Evolutionary conservation across 1,139 yeast species (phyloP), one percentile per base, ranked within the genome.

Genomic region (Wickerhamomyces sp.): DNA sequence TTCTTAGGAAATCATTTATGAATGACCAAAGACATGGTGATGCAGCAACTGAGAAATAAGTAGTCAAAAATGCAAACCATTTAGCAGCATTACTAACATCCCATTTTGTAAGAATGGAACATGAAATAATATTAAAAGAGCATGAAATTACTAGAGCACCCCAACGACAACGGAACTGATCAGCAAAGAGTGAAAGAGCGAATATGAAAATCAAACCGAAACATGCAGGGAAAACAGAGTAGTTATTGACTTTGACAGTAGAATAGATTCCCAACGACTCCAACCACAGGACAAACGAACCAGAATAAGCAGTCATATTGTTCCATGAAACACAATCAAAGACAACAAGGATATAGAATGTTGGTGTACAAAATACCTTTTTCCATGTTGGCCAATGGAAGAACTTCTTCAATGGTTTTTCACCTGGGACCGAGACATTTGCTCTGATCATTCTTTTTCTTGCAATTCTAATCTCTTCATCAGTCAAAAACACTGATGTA

Each of bases 271-370:
- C 45, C 31, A 62, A 56, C 4, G 66, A 55, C 39, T 62, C 58
- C 41, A 67, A 53, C 70, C 69, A 66, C 14, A 67, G 47, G 9
- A 64, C 55, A 47, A 60, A 65, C 5, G 41, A 39, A 10, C 67
- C 68, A 44, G 43, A 36, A 9, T 71, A 63, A 4, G 68, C 55
- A 15, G 71, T 67, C 46, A 62, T 63, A 58, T 75, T 75, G 58
- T 77, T 78, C 81, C 82, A 79, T 55, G 79, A 76, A 58, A 78
- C 69, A 38, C 74, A 65, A 53, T 74, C 69, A 76, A 77, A 73
- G 38, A 71, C 58, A 6, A 68, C 54, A 46, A 75, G 64, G 6
- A 75, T 68, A 46, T 73, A 76, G 42, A 76, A 61, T 53, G 75
- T 76, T 80, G 81, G 76, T 27, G 72, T 62, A 7, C 69, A 60